These are phyloP conservation scores for Penicillium sp. DNA, from an alignment of 2,329 filamentous ascomycete species.

Conservation along the genomic window DNA sequence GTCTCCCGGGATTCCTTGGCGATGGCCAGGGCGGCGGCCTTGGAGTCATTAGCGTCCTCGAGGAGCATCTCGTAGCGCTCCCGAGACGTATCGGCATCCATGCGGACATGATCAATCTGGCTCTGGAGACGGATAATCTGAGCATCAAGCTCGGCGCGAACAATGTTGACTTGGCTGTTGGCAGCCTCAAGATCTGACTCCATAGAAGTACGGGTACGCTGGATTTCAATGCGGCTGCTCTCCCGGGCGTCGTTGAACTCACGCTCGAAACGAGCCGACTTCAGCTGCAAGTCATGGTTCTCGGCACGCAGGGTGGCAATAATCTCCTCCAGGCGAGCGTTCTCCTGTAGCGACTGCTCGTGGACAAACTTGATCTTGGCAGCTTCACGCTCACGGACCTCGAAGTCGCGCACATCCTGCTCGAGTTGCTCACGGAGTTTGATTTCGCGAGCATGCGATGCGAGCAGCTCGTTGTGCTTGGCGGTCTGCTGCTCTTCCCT, in stretches of 20 bases:
- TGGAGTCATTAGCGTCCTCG: slow-evolving; percentile 73
- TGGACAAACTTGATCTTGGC: slow-evolving; percentile 77
- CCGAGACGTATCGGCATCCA: slow-evolving; percentile 78
- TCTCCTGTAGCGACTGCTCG: slow-evolving; percentile 60
- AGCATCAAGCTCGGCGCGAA: slow-evolving; percentile 77
- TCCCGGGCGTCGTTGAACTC: slow-evolving; percentile 84
- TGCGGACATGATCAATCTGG: slow-evolving; percentile 73
- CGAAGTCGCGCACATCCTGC: slow-evolving; percentile 59
- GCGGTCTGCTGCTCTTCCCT: slow-evolving; percentile 59
- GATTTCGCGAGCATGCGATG: slow-evolving; percentile 66
- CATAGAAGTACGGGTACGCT: slow-evolving; percentile 74
- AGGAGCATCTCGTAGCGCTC: slow-evolving; percentile 80
- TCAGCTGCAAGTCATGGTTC: slow-evolving; percentile 70
- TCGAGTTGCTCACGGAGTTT: slow-evolving; percentile 62
- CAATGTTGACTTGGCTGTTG: slow-evolving; percentile 80
- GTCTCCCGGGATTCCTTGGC: slow-evolving; percentile 54
- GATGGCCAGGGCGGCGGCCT: slow-evolving; percentile 59
- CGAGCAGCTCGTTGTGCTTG: slow-evolving; percentile 55
- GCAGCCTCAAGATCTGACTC: slow-evolving; percentile 80
- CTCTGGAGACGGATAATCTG: slow-evolving; percentile 70
- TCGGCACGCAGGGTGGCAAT: slow-evolving; percentile 50
- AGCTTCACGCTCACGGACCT: slow-evolving; percentile 71
- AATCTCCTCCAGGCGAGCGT: slow-evolving; percentile 63
- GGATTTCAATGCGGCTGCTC: slow-evolving; percentile 73
- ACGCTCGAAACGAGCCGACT: slow-evolving; percentile 68